Evolutionary conservation across 768 basidiomycete genomes (phyloP).

Genomic region (Auricularia sp.): DNA sequence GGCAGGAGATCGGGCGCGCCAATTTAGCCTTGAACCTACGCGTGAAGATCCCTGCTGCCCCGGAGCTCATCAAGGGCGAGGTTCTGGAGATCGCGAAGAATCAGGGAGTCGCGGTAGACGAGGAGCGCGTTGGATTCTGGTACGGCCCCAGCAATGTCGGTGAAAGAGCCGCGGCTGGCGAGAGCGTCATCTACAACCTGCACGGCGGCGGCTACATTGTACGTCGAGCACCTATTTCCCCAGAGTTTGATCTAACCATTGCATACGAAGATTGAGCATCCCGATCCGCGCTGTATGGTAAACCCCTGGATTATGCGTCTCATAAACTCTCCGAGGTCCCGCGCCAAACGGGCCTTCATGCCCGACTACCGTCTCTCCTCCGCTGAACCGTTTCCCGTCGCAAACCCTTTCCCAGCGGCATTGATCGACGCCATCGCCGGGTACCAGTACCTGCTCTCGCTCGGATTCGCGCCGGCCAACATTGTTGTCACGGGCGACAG

Average conservation of each 20-base stretch:
- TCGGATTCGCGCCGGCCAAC: constrained; percentile 47
- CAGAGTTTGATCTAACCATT: background rate
- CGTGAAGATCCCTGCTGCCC: too few relatives aligned
- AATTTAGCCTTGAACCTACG: too few relatives aligned
- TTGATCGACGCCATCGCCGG: constrained; percentile 66
- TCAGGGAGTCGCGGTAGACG: too few relatives aligned
- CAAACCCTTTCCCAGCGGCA: constrained; percentile 63
- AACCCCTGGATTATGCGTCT: background rate
- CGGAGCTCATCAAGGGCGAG: too few relatives aligned
- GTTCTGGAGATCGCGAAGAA: too few relatives aligned
- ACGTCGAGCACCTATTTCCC: background rate
- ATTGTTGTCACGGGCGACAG: constrained; percentile 69
- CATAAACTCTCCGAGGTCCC: background rate
- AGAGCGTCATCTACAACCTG: constrained; percentile 51
- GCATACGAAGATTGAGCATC: background rate
- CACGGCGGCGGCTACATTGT: constrained; percentile 26
- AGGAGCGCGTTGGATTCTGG: background rate
- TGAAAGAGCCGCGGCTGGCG: constrained; percentile 30
- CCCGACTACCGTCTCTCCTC: constrained; percentile 66
- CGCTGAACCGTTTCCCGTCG: constrained; percentile 28
- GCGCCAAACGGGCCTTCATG: constrained; percentile 41
- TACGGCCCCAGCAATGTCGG: background rate
- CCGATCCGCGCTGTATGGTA: background rate
- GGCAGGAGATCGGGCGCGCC: too few relatives aligned
- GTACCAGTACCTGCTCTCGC: constrained; percentile 54